Conservation (phyloP, 208 protist species). For the Acanthamoeba royreba region DNA sequence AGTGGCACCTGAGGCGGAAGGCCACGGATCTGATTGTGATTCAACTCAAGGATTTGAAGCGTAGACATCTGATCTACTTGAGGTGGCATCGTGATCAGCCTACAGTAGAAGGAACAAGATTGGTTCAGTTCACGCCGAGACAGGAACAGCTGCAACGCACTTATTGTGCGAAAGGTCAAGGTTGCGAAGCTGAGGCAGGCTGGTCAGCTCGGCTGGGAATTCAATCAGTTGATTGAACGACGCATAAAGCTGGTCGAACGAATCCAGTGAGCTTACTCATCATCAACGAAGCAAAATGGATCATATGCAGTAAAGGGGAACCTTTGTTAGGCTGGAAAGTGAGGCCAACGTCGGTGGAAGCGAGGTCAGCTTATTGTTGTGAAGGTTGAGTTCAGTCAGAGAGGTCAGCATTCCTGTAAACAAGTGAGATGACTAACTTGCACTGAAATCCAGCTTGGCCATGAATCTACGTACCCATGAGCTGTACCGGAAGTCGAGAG, state of each 20-base stretch:
- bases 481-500: neutral
- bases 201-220: neutral
- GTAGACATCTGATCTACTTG: neutral
- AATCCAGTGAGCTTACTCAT: neutral
- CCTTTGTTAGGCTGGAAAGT: neutral
- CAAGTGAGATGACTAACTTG: neutral
- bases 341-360: neutral
- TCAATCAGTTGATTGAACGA: neutral
- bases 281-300: neutral
- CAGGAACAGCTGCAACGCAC: neutral
- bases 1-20: neutral
- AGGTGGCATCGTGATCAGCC: neutral
- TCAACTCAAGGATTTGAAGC: constrained; percentile 1
- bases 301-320: neutral
- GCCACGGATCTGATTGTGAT: neutral
- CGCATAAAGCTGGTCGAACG: neutral
- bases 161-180: neutral
- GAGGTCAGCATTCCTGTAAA: neutral
- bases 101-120: neutral
- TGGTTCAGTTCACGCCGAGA: neutral
- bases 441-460: neutral
- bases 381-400: neutral
- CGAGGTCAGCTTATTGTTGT: neutral
- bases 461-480: neutral
- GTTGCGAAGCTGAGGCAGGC: neutral